Percentiles rank a stretch among this genome's conserved stretches.
Conservation (phyloP, 139 green algal genomes). For the Diplosphaera chodatii region DNA sequence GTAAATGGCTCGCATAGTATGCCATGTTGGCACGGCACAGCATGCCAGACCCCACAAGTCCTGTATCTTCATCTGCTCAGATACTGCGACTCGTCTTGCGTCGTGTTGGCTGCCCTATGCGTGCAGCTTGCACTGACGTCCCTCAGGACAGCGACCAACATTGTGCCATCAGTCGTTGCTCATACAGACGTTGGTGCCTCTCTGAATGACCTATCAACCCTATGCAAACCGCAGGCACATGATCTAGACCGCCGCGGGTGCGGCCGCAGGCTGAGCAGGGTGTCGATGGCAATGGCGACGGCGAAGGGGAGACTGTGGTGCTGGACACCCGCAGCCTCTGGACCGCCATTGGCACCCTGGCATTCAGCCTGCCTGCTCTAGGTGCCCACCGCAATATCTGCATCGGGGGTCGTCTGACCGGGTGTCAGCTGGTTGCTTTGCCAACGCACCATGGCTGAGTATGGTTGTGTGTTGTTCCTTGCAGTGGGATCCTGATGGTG, state of each 20-base stretch:
- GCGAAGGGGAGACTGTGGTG: slow-evolving; percentile 23
- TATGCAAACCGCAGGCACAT: no score
- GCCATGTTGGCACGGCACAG: no score
- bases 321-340: slow-evolving; percentile 17
- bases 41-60: no score
- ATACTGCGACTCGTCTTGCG: no score
- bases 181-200: not conserved
- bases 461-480: not conserved
- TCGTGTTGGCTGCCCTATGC: no score
- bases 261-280: slow-evolving; percentile 2
- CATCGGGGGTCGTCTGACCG: no score
- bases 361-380: slow-evolving; percentile 44
- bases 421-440: slow-evolving; percentile 6
- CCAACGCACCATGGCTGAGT: not conserved
- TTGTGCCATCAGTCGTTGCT: no score
- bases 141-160: no score
- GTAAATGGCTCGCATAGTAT: not conserved
- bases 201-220: no score
- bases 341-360: slow-evolving; percentile 29
- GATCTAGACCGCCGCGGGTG: not conserved
- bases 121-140: no score
- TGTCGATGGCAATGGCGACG: slow-evolving; percentile 12
- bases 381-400: slow-evolving; percentile 12
- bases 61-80: no score
- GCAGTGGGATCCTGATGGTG: slow-evolving; percentile 64